Percentiles rank a stretch among this genome's conserved stretches.
These are phyloP conservation scores for Globisporangium rhizosaccharum DNA, from an alignment of 352 stramenopile species.

Conservation along the genomic window DNA sequence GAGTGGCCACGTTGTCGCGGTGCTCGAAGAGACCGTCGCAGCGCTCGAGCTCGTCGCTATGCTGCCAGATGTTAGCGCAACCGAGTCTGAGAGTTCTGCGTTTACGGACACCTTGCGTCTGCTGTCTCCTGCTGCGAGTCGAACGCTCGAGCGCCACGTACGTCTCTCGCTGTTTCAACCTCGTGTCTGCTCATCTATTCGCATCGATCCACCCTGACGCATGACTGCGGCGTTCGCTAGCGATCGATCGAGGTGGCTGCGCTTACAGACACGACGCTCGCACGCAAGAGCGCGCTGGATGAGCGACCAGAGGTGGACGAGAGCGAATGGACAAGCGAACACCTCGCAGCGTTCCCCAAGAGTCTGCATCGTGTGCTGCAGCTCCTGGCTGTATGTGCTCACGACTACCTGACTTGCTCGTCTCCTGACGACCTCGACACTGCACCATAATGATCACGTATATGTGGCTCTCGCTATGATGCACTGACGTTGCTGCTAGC, in stretches of 20 bases:
- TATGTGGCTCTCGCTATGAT: background rate
- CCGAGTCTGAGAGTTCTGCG: constrained; percentile 1
- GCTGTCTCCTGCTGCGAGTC: constrained; percentile 1
- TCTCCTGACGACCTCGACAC: background rate
- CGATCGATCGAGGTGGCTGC: background rate
- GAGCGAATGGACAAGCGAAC: constrained; percentile 9
- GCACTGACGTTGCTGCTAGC: constrained; percentile 11
- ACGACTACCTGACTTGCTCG: background rate
- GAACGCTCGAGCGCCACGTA: constrained; percentile 22
- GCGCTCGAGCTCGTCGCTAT: constrained; percentile 25
- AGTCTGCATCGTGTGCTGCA: constrained; percentile 25
- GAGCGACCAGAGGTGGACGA: constrained; percentile 16
- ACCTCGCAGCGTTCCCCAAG: constrained; percentile 20
- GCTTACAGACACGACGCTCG: background rate
- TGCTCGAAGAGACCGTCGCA: constrained; percentile 27
- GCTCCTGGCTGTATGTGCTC: constrained; percentile 18
- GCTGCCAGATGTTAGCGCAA: constrained; percentile 13
- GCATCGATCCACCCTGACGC: background rate
- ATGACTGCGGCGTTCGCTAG: background rate
- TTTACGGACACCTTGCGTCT: background rate
- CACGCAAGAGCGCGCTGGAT: background rate
- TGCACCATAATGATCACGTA: background rate
- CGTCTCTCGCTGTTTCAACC: background rate
- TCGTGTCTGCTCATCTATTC: background rate
- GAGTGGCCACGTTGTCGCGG: constrained; percentile 27